A percentile compares a stretch with the other conserved stretches of the same genome.
Evolutionary conservation across 2,329 filamentous ascomycete genomes (phyloP).

Genomic region (Fusarium nodosum): DNA sequence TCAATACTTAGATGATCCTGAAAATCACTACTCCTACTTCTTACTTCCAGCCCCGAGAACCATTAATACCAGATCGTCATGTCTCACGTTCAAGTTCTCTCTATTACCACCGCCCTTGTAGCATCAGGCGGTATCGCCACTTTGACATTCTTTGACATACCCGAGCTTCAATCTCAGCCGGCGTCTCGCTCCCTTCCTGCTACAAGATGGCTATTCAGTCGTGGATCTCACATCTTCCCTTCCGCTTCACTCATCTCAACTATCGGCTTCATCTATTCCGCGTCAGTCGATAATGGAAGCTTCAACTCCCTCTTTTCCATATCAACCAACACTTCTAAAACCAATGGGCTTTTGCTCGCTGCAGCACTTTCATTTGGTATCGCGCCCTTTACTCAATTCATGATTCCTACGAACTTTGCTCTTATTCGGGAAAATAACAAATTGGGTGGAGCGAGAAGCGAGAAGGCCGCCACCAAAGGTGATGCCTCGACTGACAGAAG

Average conservation of each 20-base stretch:
- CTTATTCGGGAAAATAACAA: constrained; percentile 1
- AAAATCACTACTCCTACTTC: accelerated
- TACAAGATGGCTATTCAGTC: constrained; percentile 1
- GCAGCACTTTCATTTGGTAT: constrained; percentile 12
- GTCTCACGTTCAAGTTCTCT: background rate
- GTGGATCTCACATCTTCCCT: constrained; percentile 6
- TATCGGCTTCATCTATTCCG: background rate
- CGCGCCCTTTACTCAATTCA: constrained; percentile 6
- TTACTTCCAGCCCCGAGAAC: accelerated
- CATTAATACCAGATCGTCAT: background rate
- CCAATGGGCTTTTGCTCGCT: background rate
- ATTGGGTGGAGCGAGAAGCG: background rate
- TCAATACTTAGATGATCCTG: background rate
- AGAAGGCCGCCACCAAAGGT: background rate
- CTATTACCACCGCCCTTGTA: constrained; percentile 6
- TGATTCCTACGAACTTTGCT: constrained; percentile 20
- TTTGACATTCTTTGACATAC: constrained; percentile 17
- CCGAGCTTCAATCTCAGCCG: constrained; percentile 22
- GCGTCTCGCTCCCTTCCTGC: constrained; percentile 1
- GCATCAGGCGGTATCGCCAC: constrained; percentile 19
- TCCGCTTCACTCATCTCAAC: background rate
- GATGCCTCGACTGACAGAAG: background rate
- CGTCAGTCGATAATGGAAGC: background rate
- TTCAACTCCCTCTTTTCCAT: background rate
- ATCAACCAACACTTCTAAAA: background rate